Percentiles rank a stretch among this genome's conserved stretches.
Conservation (phyloP, 371 early-diverging fungal genomes). For the Mucor racemosus region DNA sequence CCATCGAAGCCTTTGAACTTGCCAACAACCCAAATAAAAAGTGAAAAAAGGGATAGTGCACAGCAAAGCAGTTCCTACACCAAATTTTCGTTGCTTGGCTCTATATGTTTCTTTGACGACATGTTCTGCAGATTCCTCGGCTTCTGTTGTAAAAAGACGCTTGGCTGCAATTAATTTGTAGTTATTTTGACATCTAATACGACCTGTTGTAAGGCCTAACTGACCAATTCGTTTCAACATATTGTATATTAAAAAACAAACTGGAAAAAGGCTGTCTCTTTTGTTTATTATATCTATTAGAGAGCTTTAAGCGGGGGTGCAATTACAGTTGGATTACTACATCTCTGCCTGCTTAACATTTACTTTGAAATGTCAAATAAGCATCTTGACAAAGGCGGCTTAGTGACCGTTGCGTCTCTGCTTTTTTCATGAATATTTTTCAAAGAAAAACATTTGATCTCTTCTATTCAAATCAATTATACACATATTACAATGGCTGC, state of each 20-base stretch:
- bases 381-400: background rate
- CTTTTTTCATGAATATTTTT: conserved; percentile 12
- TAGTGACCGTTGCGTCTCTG: conserved; percentile 9
- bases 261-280: background rate
- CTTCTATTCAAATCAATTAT: background rate
- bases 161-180: background rate
- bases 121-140: conserved; percentile 1
- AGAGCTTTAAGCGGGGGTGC: background rate
- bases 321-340: background rate
- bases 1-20: conserved; percentile 89
- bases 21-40: conserved; percentile 91
- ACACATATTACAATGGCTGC: conserved; percentile 17
- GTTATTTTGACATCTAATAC: background rate
- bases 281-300: background rate
- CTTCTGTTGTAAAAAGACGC: conserved; percentile 6
- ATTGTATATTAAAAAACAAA: background rate
- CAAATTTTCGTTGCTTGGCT: conserved; percentile 37
- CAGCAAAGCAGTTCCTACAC: conserved; percentile 46
- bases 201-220: conserved; percentile 3
- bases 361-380: background rate
- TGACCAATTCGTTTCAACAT: conserved; percentile 22
- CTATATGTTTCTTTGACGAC: conserved; percentile 24
- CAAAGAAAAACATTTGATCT: background rate
- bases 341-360: background rate
- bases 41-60: conserved; percentile 78